Evolutionary conservation across 2,329 filamentous ascomycete genomes (phyloP), one percentile per base, ranked within the genome.

Genomic region (Phialophora chinensis): DNA sequence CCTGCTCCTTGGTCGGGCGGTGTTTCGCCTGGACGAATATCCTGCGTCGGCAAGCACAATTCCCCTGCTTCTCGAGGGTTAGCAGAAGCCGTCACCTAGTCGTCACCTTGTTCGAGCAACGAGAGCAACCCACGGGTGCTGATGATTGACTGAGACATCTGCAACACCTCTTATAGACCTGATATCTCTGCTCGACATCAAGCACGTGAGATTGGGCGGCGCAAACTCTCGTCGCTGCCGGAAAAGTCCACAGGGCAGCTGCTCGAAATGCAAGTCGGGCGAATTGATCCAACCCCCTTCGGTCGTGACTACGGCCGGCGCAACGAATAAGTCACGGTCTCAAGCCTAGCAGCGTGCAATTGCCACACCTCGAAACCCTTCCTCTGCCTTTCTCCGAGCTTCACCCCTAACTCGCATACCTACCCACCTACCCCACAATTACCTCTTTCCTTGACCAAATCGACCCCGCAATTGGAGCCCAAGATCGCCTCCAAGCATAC

Each of bases 391-490:
- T 52, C 49, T 29, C 49, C 49, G 49, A 52, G 49, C 23, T 10
- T 11, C 20, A 49, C 23, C 38, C 38, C 38, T 44, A 44, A n/a
- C 38, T 44, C 2, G 7, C 38, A n/a, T n/a, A 44, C 14, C 38
- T n/a, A n/a, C 17, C 14, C 6, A 8, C 17, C 49, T 52, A 52
- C 49, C 49, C 49, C 49, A 52, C 49, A 27, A 52, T 52, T 52
- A 10, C 49, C 49, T 29, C 3, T 52, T 52, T 52, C 10, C 8
- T 20, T 8, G 20, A 52, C 10, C 10, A 29, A 12, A 52, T 52
- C 20, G 25, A 52, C 49, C 49, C 49, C 49, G 49, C 49, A 44
- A 52, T 27, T 27, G 49, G 49, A 52, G 49, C 25, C 12, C 12
- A 14, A 17, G 23, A 29, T 52, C 49, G 49, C 49, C 49, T 44